Conservation (phyloP, 805 yeast genomes). For the Wickerhamiella occidentalis region DNA sequence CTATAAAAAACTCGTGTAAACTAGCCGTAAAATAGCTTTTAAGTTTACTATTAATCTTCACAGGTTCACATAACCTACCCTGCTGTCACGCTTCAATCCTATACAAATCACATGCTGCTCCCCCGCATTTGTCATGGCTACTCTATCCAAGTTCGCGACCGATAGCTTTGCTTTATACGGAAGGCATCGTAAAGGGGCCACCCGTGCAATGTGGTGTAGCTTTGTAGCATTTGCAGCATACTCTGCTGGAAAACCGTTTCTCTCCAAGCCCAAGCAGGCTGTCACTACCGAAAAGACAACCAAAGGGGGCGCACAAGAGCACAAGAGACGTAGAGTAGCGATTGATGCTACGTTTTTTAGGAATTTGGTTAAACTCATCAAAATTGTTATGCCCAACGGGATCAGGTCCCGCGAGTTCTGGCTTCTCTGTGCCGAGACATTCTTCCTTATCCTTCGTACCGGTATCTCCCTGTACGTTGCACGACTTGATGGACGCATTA, state of each 20-base stretch:
- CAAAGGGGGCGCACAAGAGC: neutral
- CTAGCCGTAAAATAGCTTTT: too few relatives aligned
- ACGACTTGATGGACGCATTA: slow-evolving; percentile 71
- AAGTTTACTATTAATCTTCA: too few relatives aligned
- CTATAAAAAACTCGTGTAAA: too few relatives aligned
- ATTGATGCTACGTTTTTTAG: slow-evolving; percentile 25
- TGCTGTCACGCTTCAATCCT: too few relatives aligned
- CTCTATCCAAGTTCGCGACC: slow-evolving; percentile 9
- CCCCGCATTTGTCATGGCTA: slow-evolving; percentile 16
- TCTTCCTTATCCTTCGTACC: slow-evolving; percentile 54
- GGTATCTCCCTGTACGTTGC: slow-evolving; percentile 71
- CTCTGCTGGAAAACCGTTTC: neutral
- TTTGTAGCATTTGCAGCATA: slow-evolving; percentile 12
- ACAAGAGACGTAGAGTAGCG: slow-evolving; percentile 20
- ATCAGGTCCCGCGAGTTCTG: slow-evolving; percentile 25
- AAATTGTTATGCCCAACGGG: slow-evolving; percentile 28
- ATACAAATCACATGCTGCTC: slow-evolving; percentile 7
- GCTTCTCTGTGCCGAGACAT: slow-evolving; percentile 40
- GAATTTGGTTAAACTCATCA: slow-evolving; percentile 23
- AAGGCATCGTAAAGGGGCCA: slow-evolving; percentile 17
- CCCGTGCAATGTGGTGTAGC: slow-evolving; percentile 17
- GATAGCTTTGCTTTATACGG: slow-evolving; percentile 11
- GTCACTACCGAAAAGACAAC: neutral
- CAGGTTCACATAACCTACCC: too few relatives aligned
- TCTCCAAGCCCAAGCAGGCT: neutral